Evolutionary conservation across 768 basidiomycete species (phyloP), one percentile per base, ranked within the genome.

Genomic region (Russula sp.): DNA sequence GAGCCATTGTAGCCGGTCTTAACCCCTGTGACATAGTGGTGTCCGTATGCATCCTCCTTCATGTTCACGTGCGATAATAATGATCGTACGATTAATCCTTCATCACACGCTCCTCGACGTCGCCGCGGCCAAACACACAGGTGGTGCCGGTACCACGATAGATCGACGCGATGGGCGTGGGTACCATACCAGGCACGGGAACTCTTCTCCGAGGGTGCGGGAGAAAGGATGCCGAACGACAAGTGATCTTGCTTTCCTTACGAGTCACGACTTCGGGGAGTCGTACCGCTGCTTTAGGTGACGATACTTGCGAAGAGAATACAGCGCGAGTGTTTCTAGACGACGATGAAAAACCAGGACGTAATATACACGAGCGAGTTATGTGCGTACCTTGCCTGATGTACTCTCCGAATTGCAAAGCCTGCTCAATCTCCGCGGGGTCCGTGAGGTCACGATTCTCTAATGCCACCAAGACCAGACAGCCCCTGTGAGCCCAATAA

Each of bases 271-370:
- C 18, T 61, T 10, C 18, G 44, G 6, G 32, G 40, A n/a, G 8
- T 61, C 58, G 70, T 93, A 93, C 78, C 85, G 84, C 61, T 86
- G 79, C 70, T 83, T 88, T 65, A 94, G 75, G 71, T 91, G 82
- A 51, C 91, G 83, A 69, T 93, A 94, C 74, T 94, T 94, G 66
- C 87, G 81, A 49, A 94, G 74, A 1, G 88, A 85, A 69, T 94
- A 93, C 22, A 94, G 73, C 0, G 91, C 90, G 49, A 93, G 77
- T 0, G 90, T 92, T 76, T 93, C 91, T 56, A 35, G 27, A 35
- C 11, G 14, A 39, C 37, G 27, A 59, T 35, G 32, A 44, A 22
- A 22, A 39, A 32, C 10, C 35, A 37, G 35, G 11, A 44, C 27
- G 22, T 31, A 49, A 8, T 18, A 13, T 2, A 57, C 11, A 44